Conservation (phyloP, 2,329 filamentous ascomycete species). For the Tolypocladium inflatum region DNA sequence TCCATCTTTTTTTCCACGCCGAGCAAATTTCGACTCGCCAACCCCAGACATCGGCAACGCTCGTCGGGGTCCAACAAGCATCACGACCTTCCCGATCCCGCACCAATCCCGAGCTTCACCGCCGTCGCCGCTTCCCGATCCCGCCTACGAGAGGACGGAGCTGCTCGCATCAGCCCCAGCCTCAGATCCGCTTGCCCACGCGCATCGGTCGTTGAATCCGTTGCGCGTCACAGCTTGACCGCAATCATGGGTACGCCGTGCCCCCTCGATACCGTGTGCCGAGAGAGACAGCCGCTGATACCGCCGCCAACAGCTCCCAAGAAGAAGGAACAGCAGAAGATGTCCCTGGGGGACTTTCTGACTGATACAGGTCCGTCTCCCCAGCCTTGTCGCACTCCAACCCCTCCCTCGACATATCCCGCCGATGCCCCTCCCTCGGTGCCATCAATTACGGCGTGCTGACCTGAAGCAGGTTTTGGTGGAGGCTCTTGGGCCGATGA, state of each 20-base stretch:
- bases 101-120: slow-evolving; percentile 9
- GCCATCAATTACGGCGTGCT: slow-evolving; percentile 13
- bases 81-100: slow-evolving; percentile 8
- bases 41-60: slow-evolving; percentile 30
- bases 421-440: neutral
- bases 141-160: neutral
- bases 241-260: slow-evolving; percentile 49
- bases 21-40: slow-evolving; percentile 34
- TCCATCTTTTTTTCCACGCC: slow-evolving; percentile 28
- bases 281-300: slow-evolving; percentile 6
- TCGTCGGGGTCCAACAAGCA: slow-evolving; percentile 25
- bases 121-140: neutral
- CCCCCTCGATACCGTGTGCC: neutral
- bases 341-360: slow-evolving; percentile 96
- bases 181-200: slow-evolving; percentile 12
- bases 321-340: slow-evolving; percentile 91
- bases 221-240: slow-evolving; percentile 39
- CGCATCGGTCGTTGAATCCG: slow-evolving; percentile 30
- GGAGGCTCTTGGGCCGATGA: slow-evolving; percentile 95
- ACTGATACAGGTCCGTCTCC: slow-evolving; percentile 68
- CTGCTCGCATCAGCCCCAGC: neutral
- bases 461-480: slow-evolving; percentile 32
- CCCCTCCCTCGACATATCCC: slow-evolving; percentile 14
- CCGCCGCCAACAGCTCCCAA: slow-evolving; percentile 59
- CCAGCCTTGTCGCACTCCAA: slow-evolving; percentile 11